Evolutionary conservation across 2,329 filamentous ascomycete genomes (phyloP), one percentile per base, ranked within the genome.

Genomic region (Pseudohalonectria lignicola): DNA sequence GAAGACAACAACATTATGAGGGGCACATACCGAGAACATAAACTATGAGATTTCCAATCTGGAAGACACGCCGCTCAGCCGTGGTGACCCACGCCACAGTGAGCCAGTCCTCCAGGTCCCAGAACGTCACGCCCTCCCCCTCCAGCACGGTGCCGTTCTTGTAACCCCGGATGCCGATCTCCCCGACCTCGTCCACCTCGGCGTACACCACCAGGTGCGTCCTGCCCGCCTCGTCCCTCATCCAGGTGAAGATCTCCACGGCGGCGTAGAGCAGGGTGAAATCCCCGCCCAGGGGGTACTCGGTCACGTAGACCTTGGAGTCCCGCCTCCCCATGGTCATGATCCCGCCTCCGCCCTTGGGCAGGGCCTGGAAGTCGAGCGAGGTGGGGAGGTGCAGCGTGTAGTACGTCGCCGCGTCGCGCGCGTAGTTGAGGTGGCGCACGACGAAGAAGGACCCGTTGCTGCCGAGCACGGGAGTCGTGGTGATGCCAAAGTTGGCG

Each of bases 171-270:
- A 26, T 12, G 23, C 71, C 72, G 21, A 83, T 59, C 47, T 85
- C 80, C 43, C 84, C 77, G 2, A 62, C 59, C 47, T 85, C 80
- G 12, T 65, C 64, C 1, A 68, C 61, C 0, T 73, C 77, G 3
- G 75, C 76, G 45, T 84, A 85, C 3, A 85, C 56, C 23, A 26
- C 23, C 2, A 85, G 55, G 2, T 83, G 54, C 1, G 77, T 69
- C 12, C 73, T 78, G 52, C 68, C 71, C 29, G 69, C 59, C 0
- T 62, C 64, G 42, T 79, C 76, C 37, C 71, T 66, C 53, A 85
- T 79, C 73, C 78, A 82, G 0, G 78, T 82, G 43, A 79, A 75
- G 18, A 85, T 71, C 48, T 86, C 80, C 0, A 76, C 77, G 2
- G 80, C 79, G 0, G 76, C 82, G 55, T 84, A 86, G 1, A 82